phyloP scores from a whole-genome alignment of 2,329 filamentous ascomycete genomes.

The Ascosphaera pollenicola region DNA sequence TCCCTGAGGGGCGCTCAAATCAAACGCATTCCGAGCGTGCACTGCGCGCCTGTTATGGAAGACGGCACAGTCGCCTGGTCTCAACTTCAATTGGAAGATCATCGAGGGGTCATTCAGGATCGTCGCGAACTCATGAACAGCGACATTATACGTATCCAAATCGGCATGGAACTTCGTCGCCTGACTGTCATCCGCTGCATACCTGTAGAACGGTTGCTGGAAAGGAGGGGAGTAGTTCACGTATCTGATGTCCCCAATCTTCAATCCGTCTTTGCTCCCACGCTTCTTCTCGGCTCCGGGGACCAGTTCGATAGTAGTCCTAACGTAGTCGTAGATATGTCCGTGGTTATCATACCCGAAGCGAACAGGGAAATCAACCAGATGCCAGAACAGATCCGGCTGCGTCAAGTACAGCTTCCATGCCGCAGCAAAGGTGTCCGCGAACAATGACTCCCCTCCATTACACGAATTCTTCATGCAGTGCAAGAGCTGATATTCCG shows the following conservation, averaged over 20 bases:
- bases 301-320: conserved; percentile 30
- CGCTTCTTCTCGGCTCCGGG: conserved; percentile 6
- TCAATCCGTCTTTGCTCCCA: not conserved
- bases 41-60: conserved; percentile 76
- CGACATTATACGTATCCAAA: not conserved
- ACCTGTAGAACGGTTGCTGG: conserved; percentile 33
- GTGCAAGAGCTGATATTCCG: conserved; percentile 70
- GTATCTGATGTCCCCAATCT: conserved; percentile 11
- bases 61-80: conserved; percentile 72
- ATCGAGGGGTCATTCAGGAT: conserved; percentile 34
- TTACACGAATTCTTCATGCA: conserved; percentile 60
- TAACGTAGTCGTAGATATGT: conserved; percentile 36
- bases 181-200: conserved; percentile 1
- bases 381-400: conserved; percentile 8
- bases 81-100: conserved; percentile 49
- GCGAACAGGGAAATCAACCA: conserved; percentile 25
- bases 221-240: conserved; percentile 64
- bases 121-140: conserved; percentile 28
- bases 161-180: conserved; percentile 8
- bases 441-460: conserved; percentile 74
- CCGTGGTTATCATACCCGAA: conserved; percentile 49
- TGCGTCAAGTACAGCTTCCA: conserved; percentile 5
- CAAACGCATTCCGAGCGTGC: conserved; percentile 62
- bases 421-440: conserved; percentile 47
- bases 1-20: conserved; percentile 14